These are phyloP conservation scores for Vishniacozyma victoriae DNA, from an alignment of 768 basidiomycete genomes.

Conservation along the genomic window DNA sequence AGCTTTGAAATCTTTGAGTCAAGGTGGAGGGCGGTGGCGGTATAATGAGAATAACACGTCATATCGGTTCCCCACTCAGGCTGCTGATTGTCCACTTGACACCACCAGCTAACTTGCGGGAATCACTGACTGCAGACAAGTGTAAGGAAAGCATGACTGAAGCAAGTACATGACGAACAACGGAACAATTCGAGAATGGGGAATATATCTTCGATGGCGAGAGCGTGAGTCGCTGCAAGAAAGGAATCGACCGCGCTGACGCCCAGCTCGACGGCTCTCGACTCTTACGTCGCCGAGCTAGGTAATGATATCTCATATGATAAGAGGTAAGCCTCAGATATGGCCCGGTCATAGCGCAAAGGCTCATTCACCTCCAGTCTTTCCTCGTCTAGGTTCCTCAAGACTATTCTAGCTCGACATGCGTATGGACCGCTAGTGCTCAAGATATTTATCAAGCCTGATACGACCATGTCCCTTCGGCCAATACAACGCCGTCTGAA, in stretches of 20 bases:
- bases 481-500: slow-evolving; percentile 73
- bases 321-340: slow-evolving; percentile 61
- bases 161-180: too few species aligned
- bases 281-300: slow-evolving; percentile 85
- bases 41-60: too few species aligned
- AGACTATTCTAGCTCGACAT: slow-evolving; percentile 84
- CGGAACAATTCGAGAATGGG: slow-evolving; percentile 23
- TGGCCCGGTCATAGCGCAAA: neutral
- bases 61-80: too few species aligned
- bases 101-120: too few species aligned
- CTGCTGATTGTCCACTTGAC: too few species aligned
- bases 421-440: slow-evolving; percentile 75
- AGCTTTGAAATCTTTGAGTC: too few species aligned
- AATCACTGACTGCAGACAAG: too few species aligned
- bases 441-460: slow-evolving; percentile 93
- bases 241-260: neutral
- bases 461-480: slow-evolving; percentile 71
- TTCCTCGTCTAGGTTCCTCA: slow-evolving; percentile 66
- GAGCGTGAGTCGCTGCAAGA: slow-evolving; percentile 36
- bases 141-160: too few species aligned
- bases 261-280: slow-evolving; percentile 57
- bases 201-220: slow-evolving; percentile 45
- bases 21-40: too few species aligned
- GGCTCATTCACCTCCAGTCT: slow-evolving; percentile 51
- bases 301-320: slow-evolving; percentile 84